phyloP scores from a whole-genome alignment of 2,329 filamentous ascomycete species.

The Stachybotrys echinatus region DNA sequence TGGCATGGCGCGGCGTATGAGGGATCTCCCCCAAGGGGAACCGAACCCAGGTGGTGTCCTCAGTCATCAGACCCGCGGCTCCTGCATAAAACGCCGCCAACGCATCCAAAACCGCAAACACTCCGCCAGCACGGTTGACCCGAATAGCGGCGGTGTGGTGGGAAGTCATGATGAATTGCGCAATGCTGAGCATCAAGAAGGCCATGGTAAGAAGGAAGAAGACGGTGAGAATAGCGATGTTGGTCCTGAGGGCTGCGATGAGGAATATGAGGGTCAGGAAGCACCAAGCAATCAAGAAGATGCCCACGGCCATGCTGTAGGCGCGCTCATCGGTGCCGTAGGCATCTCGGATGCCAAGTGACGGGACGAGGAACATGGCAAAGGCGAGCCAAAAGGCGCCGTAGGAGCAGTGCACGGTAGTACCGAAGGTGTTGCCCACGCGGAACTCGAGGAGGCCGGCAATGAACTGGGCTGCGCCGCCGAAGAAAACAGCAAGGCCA shows the following conservation, averaged over 20 bases:
- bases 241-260: constrained; percentile 51
- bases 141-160: constrained; percentile 31
- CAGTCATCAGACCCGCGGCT: constrained; percentile 32
- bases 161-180: constrained; percentile 42
- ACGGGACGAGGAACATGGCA: constrained; percentile 48
- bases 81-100: constrained; percentile 33
- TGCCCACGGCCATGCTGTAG: constrained; percentile 46
- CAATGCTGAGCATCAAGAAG: constrained; percentile 54
- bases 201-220: constrained; percentile 54
- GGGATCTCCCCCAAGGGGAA: constrained; percentile 32
- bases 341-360: constrained; percentile 43
- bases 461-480: constrained; percentile 62
- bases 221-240: constrained; percentile 51
- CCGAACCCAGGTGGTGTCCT: constrained; percentile 33
- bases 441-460: constrained; percentile 54
- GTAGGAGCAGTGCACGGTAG: constrained; percentile 55
- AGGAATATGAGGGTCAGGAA: constrained; percentile 53
- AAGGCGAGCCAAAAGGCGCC: constrained; percentile 59
- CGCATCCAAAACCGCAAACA: constrained; percentile 29
- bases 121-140: constrained; percentile 37
- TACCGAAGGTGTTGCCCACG: constrained; percentile 59
- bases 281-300: constrained; percentile 56
- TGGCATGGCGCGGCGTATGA: background rate
- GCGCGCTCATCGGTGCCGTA: constrained; percentile 33
- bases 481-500: constrained; percentile 42